Conservation (phyloP, 106 monocot species). For the Dendrobium officinale region DNA sequence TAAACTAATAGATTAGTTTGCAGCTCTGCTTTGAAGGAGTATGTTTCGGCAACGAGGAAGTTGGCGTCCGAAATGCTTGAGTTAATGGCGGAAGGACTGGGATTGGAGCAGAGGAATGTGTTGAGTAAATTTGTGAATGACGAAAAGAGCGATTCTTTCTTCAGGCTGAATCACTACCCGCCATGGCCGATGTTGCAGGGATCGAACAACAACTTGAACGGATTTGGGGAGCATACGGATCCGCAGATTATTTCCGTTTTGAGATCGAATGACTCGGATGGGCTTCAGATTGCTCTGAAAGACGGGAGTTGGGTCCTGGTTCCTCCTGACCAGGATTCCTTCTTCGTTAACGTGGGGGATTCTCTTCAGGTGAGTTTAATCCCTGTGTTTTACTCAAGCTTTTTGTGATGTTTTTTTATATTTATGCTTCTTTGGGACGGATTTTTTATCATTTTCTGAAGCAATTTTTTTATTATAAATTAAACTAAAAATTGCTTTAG, state of each 20-base stretch:
- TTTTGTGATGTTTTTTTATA: too few species aligned
- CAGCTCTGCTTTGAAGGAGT: conserved; percentile 47
- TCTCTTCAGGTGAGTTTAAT: conserved; percentile 40
- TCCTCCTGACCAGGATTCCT: conserved; percentile 46
- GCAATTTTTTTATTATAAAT: too few species aligned
- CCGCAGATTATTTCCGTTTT: conserved; percentile 45
- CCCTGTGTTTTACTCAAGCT: too few species aligned
- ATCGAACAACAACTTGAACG: conserved; percentile 22
- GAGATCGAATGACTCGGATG: conserved; percentile 32
- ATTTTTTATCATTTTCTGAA: too few species aligned
- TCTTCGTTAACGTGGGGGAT: conserved; percentile 75
- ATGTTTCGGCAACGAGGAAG: conserved; percentile 27
- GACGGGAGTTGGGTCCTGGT: conserved; percentile 64
- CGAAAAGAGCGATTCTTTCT: conserved; percentile 42
- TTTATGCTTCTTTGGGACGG: too few species aligned
- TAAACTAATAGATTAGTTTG: not conserved
- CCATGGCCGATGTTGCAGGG: conserved; percentile 27
- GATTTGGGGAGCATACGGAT: conserved; percentile 58
- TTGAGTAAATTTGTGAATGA: conserved; percentile 34
- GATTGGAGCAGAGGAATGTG: conserved; percentile 18
- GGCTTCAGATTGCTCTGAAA: conserved; percentile 37
- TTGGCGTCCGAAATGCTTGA: conserved; percentile 37
- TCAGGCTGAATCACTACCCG: conserved; percentile 71
- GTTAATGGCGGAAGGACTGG: conserved; percentile 52
- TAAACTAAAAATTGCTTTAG: too few species aligned